Evolutionary conservation across 768 basidiomycete species (phyloP).

Genomic region (Kwoniella heveanensis): DNA sequence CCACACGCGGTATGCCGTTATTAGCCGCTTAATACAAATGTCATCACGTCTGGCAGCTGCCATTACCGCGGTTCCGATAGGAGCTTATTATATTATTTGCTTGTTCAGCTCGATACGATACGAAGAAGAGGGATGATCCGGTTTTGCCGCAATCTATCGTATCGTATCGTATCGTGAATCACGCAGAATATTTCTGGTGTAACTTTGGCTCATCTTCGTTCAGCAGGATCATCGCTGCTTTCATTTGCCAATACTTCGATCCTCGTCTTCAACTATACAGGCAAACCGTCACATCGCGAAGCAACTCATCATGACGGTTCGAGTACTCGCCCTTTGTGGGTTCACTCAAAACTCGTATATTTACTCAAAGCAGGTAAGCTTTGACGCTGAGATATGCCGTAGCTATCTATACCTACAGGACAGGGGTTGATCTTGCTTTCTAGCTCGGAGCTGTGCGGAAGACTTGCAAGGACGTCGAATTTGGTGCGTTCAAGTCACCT

Average conservation of each 20-base stretch:
- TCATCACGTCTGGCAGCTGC: neutral
- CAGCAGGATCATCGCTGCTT: too few species aligned
- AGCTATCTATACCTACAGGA: too few species aligned
- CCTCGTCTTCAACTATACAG: too few species aligned
- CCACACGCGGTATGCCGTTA: neutral
- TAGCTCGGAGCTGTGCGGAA: slow-evolving; percentile 53
- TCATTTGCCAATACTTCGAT: too few species aligned
- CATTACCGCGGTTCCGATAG: slow-evolving; percentile 1
- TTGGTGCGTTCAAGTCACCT: slow-evolving; percentile 30
- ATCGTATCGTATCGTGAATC: too few species aligned
- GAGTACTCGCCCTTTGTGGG: slow-evolving; percentile 51
- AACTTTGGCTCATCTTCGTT: neutral
- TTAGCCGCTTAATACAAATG: slow-evolving; percentile 2
- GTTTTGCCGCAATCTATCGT: too few species aligned
- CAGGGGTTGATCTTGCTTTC: neutral
- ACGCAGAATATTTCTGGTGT: too few species aligned
- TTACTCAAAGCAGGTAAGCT: slow-evolving; percentile 46
- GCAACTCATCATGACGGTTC: slow-evolving; percentile 10
- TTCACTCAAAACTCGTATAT: slow-evolving; percentile 54
- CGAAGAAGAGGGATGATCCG: too few species aligned
- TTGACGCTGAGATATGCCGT: neutral
- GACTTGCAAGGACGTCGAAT: slow-evolving; percentile 53
- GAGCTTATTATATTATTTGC: too few species aligned
- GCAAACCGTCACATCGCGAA: neutral
- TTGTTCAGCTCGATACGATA: too few species aligned